phyloP scores from a whole-genome alignment of 345 rosid genomes.

The Mallotus nudiflorus region DNA sequence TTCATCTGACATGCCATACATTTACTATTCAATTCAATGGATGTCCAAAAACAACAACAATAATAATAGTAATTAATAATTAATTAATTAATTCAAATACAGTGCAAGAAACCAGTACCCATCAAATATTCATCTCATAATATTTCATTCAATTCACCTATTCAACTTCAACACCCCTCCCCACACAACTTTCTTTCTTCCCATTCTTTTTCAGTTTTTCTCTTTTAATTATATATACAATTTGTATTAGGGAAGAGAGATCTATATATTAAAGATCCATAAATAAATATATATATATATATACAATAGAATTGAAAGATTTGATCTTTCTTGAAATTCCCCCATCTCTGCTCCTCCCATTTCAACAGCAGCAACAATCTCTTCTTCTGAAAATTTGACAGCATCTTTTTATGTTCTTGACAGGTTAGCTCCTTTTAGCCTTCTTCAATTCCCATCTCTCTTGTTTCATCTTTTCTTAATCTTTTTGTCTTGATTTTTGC shows the following conservation, averaged over 20 bases:
- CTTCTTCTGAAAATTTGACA: neutral
- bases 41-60: neutral
- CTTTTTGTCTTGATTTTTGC: neutral
- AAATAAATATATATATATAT: no score
- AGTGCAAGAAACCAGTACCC: neutral
- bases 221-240: neutral
- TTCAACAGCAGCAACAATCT: no score
- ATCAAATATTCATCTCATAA: neutral
- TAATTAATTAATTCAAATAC: neutral
- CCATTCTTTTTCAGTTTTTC: no score
- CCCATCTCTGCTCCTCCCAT: neutral
- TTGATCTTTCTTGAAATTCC: neutral
- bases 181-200: neutral
- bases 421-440: constrained; percentile 10
- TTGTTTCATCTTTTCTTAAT: neutral
- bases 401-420: neutral
- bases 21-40: neutral
- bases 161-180: neutral
- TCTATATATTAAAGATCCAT: neutral
- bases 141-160: neutral
- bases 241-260: neutral
- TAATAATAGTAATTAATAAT: neutral
- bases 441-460: neutral
- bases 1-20: no score
- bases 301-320: neutral